These are phyloP conservation scores for Dipteronia dyeriana DNA, from an alignment of 345 rosid species.

Conservation along the genomic window DNA sequence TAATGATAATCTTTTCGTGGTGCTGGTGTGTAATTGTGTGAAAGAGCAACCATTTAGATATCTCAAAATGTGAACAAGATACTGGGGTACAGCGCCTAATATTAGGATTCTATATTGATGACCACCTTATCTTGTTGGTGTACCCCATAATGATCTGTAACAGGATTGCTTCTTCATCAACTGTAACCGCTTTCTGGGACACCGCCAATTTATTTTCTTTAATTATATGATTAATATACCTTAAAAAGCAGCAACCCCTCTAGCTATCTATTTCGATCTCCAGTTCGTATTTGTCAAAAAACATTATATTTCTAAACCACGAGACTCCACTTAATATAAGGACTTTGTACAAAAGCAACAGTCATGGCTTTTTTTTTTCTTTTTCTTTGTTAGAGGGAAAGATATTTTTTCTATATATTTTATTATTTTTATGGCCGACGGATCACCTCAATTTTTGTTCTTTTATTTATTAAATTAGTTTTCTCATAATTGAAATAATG, in stretches of 20 bases:
- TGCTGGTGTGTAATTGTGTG: not conserved
- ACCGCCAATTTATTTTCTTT: conserved; percentile 1
- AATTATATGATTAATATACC: not conserved
- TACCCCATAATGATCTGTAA: conserved; percentile 24
- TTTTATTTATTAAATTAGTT: not conserved
- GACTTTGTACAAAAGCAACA: conserved; percentile 35
- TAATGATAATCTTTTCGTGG: not conserved
- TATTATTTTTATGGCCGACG: conserved; percentile 4
- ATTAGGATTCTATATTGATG: conserved; percentile 18
- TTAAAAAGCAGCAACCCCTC: not conserved
- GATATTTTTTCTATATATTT: not conserved
- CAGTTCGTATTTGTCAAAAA: conserved; percentile 8
- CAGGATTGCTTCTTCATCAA: conserved; percentile 24
- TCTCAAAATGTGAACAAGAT: conserved; percentile 26
- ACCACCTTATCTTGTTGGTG: conserved; percentile 22
- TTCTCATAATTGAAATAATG: no score
- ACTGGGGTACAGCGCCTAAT: conserved; percentile 1
- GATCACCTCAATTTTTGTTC: conserved; percentile 11
- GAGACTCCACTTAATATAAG: not conserved
- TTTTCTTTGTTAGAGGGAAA: conserved; percentile 1
- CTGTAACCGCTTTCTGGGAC: conserved; percentile 34
- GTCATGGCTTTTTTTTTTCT: conserved; percentile 25
- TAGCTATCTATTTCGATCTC: not conserved
- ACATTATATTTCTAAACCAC: not conserved
- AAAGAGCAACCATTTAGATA: not conserved